Evolutionary conservation across 2,329 filamentous ascomycete species (phyloP), one percentile per base, ranked within the genome.

Genomic region (Alternaria novae-zelandiae): DNA sequence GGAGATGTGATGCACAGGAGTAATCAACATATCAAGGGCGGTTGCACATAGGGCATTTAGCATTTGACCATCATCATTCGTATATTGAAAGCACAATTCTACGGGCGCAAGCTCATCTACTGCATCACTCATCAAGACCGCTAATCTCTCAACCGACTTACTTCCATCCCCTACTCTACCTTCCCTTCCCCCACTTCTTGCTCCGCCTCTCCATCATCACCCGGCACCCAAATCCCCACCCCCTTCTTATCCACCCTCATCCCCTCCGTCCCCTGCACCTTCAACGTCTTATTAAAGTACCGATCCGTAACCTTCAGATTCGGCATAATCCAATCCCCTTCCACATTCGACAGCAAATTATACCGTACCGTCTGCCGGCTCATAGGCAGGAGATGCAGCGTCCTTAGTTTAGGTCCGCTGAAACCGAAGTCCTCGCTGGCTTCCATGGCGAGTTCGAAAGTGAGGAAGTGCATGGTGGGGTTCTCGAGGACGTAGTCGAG

Each of bases 371-470:
- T 87, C 50, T 92, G 86, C 63, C 94, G 84, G 63, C 92, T 94
- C 66, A 97, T 83, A 0, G 96, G 96, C 49, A 97, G 86, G 45
- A 98, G 82, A 74, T 96, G 93, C 56, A 97, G 72, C 1, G 90
- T 91, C 12, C 89, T 90, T 68, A 91, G 86, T 82, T 98, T 98
- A 2, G 92, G 85, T 0, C 96, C 96, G 8, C 92, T 94, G 79
- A 99, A 98, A 0, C 94, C 95, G 80, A 98, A 98, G 57, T 93
- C 88, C 68, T 97, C 93, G 76, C 89, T 95, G 3, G 94, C 91
- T 71, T 99, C 95, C 94, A 99, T 97, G 25, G 86, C 89, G 53
- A 98, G 80, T 28, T 92, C 94, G 81, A 99, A 99, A 0, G 94
- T 97, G 54, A 99, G 87, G 80, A 97, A 96, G 79, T 99, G 96